These are phyloP conservation scores for Podaxis mareebaensis DNA, from an alignment of 768 basidiomycete species.

Conservation along the genomic window DNA sequence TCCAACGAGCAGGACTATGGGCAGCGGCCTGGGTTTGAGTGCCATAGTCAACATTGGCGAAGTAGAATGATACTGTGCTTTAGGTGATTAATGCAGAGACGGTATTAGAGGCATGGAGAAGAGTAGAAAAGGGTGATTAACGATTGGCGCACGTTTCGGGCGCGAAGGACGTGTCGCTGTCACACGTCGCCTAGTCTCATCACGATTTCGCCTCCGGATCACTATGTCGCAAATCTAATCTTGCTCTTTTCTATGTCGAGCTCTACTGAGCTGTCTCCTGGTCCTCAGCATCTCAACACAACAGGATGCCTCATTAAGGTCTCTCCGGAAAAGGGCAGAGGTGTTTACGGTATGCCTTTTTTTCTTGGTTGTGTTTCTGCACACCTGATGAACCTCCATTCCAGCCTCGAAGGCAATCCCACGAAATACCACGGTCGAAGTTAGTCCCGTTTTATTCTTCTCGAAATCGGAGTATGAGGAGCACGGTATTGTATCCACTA, in stretches of 20 bases:
- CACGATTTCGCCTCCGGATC: slow-evolving; percentile 9
- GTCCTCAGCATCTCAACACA: slow-evolving; percentile 42
- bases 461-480: slow-evolving; percentile 65
- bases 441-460: slow-evolving; percentile 84
- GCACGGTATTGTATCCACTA: slow-evolving; percentile 42
- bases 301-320: slow-evolving; percentile 49
- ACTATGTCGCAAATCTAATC: slow-evolving; percentile 14
- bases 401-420: slow-evolving; percentile 39
- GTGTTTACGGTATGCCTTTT: slow-evolving; percentile 56
- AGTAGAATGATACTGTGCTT: not conserved
- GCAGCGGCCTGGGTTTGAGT: slow-evolving; percentile 46
- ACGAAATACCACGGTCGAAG: slow-evolving; percentile 70
- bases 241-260: slow-evolving; percentile 7
- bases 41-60: slow-evolving; percentile 5
- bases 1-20: slow-evolving; percentile 52
- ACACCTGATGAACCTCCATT: not conserved
- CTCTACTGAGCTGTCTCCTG: slow-evolving; percentile 8
- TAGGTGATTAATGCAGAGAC: not conserved
- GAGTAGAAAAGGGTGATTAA: not conserved
- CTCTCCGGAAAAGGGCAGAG: slow-evolving; percentile 53
- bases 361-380: not conserved
- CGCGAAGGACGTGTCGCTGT: slow-evolving; percentile 6
- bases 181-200: not conserved
- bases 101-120: not conserved
- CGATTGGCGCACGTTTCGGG: slow-evolving; percentile 4